phyloP scores from a whole-genome alignment of 371 early-diverging fungal genomes.

The Coemansia sp. region DNA sequence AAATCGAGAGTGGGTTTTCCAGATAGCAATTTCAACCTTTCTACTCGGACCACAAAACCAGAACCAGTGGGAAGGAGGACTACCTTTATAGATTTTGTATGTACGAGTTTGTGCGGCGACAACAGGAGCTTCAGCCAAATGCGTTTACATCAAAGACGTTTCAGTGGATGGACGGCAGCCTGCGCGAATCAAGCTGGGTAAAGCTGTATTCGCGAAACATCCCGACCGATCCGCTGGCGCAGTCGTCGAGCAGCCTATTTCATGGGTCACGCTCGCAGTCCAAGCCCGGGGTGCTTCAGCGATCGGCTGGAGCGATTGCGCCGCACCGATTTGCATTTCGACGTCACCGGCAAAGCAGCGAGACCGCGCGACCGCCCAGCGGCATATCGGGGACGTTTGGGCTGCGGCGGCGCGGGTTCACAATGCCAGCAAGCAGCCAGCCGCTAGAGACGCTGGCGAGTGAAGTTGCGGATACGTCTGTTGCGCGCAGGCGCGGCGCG shows the following conservation, averaged over 20 bases:
- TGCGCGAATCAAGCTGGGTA: conserved; percentile 38
- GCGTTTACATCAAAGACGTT: conserved; percentile 40
- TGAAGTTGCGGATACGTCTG: conserved; percentile 25
- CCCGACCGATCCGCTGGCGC: conserved; percentile 30
- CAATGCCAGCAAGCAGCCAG: conserved; percentile 26
- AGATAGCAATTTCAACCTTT: neutral
- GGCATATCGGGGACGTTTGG: conserved; percentile 27
- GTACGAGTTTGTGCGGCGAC: conserved; percentile 51
- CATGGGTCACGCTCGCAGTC: conserved; percentile 11
- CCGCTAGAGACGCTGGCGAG: neutral
- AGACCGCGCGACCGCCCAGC: conserved; percentile 33
- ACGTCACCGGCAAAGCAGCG: conserved; percentile 43
- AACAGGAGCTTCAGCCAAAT: conserved; percentile 44
- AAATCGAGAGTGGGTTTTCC: neutral
- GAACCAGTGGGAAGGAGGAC: neutral
- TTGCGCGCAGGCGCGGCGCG: conserved; percentile 16
- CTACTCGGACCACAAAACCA: neutral
- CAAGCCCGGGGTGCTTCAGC: conserved; percentile 22
- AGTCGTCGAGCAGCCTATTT: conserved; percentile 44
- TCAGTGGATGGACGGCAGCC: conserved; percentile 42
- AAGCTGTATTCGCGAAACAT: conserved; percentile 13
- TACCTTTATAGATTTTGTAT: conserved; percentile 7
- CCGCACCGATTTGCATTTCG: conserved; percentile 35
- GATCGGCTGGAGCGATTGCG: conserved; percentile 29
- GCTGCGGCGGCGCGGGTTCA: conserved; percentile 41